Conservation (phyloP, 108 stramenopile genomes). For the Cyclotella choctawhatcheeana region DNA sequence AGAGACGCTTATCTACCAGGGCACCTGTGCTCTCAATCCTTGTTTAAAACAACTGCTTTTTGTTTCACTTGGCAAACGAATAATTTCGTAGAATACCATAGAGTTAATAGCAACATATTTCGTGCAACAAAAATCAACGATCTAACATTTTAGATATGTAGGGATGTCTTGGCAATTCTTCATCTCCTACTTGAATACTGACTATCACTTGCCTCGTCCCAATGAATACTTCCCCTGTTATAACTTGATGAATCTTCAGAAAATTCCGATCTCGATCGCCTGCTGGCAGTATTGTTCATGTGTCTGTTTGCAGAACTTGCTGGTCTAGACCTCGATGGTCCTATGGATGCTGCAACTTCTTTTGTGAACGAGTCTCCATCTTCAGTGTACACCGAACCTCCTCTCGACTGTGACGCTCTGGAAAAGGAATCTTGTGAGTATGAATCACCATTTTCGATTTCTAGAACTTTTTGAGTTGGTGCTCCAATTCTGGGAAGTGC, state of each 20-base stretch:
- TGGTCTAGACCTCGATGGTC: neutral
- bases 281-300: neutral
- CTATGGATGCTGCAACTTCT: neutral
- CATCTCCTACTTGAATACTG: conserved; percentile 4
- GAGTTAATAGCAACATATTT: too few species aligned
- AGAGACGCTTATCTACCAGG: too few species aligned
- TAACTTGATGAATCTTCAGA: conserved; percentile 1
- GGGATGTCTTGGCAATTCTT: too few species aligned
- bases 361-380: conserved; percentile 15
- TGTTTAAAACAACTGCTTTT: too few species aligned
- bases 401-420: conserved; percentile 9
- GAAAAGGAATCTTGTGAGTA: conserved; percentile 6
- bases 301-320: neutral
- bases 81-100: too few species aligned
- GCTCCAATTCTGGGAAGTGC: conserved; percentile 7
- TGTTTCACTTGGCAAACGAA: too few species aligned
- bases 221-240: conserved; percentile 1
- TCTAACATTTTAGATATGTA: too few species aligned
- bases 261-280: conserved; percentile 1
- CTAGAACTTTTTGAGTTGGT: neutral
- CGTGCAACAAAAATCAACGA: too few species aligned
- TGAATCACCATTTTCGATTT: neutral
- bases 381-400: conserved; percentile 2
- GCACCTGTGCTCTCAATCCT: too few species aligned
- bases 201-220: conserved; percentile 20